A percentile compares a stretch with the other conserved stretches of the same genome.
Evolutionary conservation across 176 grass and related monocot genomes (phyloP).

Genomic region (Eleusine indica): DNA sequence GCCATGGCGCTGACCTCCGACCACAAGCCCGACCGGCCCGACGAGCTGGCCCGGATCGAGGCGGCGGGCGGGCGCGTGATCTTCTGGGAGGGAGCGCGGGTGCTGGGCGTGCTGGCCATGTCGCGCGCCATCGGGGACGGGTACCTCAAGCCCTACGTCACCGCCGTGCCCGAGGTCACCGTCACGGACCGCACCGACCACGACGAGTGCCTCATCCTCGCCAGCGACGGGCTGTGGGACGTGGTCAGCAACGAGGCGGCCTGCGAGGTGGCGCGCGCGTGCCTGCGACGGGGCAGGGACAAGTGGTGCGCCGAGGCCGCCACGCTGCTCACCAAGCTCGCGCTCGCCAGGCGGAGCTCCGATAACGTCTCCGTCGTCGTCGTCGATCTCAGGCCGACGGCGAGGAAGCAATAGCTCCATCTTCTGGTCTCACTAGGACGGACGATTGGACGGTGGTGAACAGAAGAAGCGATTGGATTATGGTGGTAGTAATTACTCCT

Average conservation of each 20-base stretch:
- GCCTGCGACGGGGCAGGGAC: slow-evolving; percentile 53
- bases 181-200: slow-evolving; percentile 52
- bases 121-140: slow-evolving; percentile 85
- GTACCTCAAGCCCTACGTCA: slow-evolving; percentile 75
- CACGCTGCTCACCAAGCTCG: slow-evolving; percentile 84
- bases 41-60: slow-evolving; percentile 83
- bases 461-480: not conserved
- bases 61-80: slow-evolving; percentile 71
- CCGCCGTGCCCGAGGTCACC: slow-evolving; percentile 74
- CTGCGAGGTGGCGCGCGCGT: slow-evolving; percentile 66
- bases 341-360: slow-evolving; percentile 63
- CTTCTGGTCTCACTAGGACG: not conserved
- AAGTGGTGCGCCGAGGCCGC: slow-evolving; percentile 76
- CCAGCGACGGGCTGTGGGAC: slow-evolving; percentile 93
- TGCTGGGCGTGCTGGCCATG: slow-evolving; percentile 85
- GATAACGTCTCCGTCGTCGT: slow-evolving; percentile 89
- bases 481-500: not conserved
- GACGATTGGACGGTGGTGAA: not conserved
- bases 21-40: slow-evolving; percentile 91
- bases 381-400: slow-evolving; percentile 50
- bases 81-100: slow-evolving; percentile 85
- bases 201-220: slow-evolving; percentile 90
- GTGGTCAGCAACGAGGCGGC: slow-evolving; percentile 82
- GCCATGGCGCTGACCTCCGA: slow-evolving; percentile 63
- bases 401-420: not conserved